phyloP scores from a whole-genome alignment of 176 grass and related monocot species.

The Zoysia pacifica region DNA sequence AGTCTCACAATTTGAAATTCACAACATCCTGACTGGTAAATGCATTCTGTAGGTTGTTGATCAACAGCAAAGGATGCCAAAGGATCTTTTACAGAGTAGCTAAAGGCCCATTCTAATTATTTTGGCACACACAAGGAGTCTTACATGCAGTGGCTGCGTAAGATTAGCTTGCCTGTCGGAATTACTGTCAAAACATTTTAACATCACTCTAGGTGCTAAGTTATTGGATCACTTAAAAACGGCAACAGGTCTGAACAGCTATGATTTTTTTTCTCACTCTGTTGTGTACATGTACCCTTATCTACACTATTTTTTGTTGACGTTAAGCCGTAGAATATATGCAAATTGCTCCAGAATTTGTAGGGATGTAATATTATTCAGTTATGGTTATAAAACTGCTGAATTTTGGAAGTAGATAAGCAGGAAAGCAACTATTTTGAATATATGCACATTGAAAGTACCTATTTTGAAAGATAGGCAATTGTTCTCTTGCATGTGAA shows the following conservation, averaged over 20 bases:
- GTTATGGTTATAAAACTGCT: background rate
- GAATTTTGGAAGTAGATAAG: constrained; percentile 3
- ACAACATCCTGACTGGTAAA: constrained; percentile 12
- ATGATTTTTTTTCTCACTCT: background rate
- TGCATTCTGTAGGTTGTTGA: constrained; percentile 71
- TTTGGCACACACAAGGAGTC: constrained; percentile 91
- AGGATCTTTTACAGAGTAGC: constrained; percentile 95
- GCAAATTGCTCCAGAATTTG: background rate
- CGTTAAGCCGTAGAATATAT: background rate
- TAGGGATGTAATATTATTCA: background rate
- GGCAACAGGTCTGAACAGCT: constrained; percentile 67
- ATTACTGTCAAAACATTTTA: constrained; percentile 94
- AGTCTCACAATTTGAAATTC: background rate
- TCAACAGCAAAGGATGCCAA: constrained; percentile 99
- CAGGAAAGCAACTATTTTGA: background rate
- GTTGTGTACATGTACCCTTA: background rate
- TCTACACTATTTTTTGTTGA: background rate
- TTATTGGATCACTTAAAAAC: constrained; percentile 96
- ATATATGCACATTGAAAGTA: background rate
- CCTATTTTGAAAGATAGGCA: background rate
- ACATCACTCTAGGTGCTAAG: constrained; percentile 95
- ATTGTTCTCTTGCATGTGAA: constrained; percentile 3
- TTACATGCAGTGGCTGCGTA: constrained; percentile 92
- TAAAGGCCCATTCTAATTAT: constrained; percentile 95
- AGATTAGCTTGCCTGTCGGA: constrained; percentile 93